phyloP scores from a whole-genome alignment of 441 rosid species.

The Erysimum cheiri region DNA sequence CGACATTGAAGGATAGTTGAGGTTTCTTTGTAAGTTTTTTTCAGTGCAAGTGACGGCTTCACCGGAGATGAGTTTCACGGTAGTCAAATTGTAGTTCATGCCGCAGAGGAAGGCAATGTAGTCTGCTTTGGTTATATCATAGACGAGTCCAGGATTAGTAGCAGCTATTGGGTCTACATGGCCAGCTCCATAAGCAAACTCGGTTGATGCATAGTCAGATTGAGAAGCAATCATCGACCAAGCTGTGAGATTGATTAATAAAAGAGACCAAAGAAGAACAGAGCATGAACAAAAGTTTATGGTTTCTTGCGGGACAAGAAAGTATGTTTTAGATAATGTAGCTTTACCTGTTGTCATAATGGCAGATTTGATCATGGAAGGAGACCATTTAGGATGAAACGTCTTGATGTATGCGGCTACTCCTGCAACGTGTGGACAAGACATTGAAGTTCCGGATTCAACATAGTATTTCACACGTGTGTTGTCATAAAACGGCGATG shows the following conservation, averaged over 20 bases:
- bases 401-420: slow-evolving; percentile 59
- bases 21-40: slow-evolving; percentile 22
- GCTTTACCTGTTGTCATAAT: slow-evolving; percentile 62
- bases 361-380: slow-evolving; percentile 63
- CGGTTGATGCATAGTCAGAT: slow-evolving; percentile 19
- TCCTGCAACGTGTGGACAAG: slow-evolving; percentile 64
- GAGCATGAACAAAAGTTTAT: background rate
- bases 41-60: slow-evolving; percentile 29
- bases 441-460: slow-evolving; percentile 59
- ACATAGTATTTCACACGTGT: slow-evolving; percentile 41
- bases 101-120: slow-evolving; percentile 34
- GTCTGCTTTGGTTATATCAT: slow-evolving; percentile 26
- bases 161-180: slow-evolving; percentile 43
- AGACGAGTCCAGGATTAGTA: slow-evolving; percentile 41
- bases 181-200: slow-evolving; percentile 44
- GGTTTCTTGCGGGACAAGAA: slow-evolving; percentile 13
- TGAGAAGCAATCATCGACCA: slow-evolving; percentile 35
- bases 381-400: slow-evolving; percentile 61
- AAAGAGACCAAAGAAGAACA: background rate
- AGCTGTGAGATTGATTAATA: slow-evolving; percentile 26
- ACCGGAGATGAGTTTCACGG: slow-evolving; percentile 29
- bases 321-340: background rate
- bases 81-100: slow-evolving; percentile 17
- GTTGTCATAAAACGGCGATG: slow-evolving; percentile 29
- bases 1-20: slow-evolving; percentile 44